Conservation (phyloP, 345 rosid species). For the Luvunga scandens region DNA sequence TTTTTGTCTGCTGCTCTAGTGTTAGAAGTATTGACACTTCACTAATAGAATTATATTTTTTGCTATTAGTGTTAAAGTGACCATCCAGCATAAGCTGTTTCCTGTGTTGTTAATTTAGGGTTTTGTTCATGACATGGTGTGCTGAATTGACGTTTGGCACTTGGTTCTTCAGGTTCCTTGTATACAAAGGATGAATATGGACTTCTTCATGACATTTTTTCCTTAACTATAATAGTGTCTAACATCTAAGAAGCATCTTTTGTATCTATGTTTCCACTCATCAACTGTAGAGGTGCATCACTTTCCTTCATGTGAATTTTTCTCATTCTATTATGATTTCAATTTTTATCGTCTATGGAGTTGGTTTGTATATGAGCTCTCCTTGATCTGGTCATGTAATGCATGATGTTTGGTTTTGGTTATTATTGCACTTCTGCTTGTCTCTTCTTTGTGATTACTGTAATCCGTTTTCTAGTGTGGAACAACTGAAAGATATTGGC, state of each 20-base stretch:
- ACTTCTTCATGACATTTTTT: background rate
- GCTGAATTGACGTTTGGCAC: background rate
- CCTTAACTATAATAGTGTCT: too few species aligned
- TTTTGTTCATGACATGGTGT: background rate
- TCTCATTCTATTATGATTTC: background rate
- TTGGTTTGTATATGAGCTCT: background rate
- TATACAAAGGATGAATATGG: background rate
- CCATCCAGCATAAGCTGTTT: background rate
- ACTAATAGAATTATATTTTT: background rate
- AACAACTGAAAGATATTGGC: conserved; percentile 86
- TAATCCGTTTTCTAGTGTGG: conserved; percentile 54
- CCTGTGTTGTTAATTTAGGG: background rate
- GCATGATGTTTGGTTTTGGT: background rate
- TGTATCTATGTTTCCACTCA: background rate
- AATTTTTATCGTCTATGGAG: background rate
- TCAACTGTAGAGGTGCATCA: background rate
- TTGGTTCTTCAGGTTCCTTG: background rate
- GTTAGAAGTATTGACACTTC: background rate
- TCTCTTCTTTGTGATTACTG: background rate
- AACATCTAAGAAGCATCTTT: background rate
- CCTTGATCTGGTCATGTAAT: background rate
- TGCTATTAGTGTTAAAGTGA: background rate
- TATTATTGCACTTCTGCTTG: background rate
- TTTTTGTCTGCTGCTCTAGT: background rate
- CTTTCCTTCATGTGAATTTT: background rate